These are phyloP conservation scores for Tephrocybe sp. DNA, from an alignment of 768 basidiomycete genomes.

Conservation along the genomic window DNA sequence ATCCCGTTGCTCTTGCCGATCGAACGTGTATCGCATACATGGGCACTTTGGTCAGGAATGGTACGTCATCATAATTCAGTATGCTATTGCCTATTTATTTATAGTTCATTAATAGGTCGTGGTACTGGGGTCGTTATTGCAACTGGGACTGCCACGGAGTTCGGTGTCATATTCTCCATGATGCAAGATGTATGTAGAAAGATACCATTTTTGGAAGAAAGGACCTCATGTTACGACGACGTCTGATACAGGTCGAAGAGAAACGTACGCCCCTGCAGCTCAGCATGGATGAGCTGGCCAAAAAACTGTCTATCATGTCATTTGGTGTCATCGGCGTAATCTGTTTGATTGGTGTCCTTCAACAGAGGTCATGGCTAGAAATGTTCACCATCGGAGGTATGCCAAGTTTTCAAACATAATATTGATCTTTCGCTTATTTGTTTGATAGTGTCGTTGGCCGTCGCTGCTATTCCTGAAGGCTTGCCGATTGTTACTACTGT, in stretches of 20 bases:
- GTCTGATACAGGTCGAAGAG: slow-evolving; percentile 64
- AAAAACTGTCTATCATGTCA: slow-evolving; percentile 85
- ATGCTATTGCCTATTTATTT: neutral
- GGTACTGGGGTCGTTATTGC: slow-evolving; percentile 90
- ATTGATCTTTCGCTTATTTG: neutral
- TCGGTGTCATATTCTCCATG: slow-evolving; percentile 96
- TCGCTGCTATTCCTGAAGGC: slow-evolving; percentile 98
- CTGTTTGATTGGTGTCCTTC: slow-evolving; percentile 84
- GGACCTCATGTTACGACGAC: neutral
- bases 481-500: slow-evolving; percentile 97
- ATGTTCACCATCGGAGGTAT: slow-evolving; percentile 99
- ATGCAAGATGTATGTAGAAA: slow-evolving; percentile 83
- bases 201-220: neutral
- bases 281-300: slow-evolving; percentile 95
- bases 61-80: slow-evolving; percentile 37
- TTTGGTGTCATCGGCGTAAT: slow-evolving; percentile 96
- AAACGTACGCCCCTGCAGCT: slow-evolving; percentile 90
- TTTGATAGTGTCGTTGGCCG: slow-evolving; percentile 84
- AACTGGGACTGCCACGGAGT: slow-evolving; percentile 83
- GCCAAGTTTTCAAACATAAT: slow-evolving; percentile 18
- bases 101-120: slow-evolving; percentile 50
- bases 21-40: slow-evolving; percentile 89
- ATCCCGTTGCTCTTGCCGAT: slow-evolving; percentile 71
- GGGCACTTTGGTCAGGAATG: slow-evolving; percentile 93
- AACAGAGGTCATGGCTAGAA: slow-evolving; percentile 87